Conservation (phyloP, 2,329 filamentous ascomycete genomes). For the Calonectria leucothoes region DNA sequence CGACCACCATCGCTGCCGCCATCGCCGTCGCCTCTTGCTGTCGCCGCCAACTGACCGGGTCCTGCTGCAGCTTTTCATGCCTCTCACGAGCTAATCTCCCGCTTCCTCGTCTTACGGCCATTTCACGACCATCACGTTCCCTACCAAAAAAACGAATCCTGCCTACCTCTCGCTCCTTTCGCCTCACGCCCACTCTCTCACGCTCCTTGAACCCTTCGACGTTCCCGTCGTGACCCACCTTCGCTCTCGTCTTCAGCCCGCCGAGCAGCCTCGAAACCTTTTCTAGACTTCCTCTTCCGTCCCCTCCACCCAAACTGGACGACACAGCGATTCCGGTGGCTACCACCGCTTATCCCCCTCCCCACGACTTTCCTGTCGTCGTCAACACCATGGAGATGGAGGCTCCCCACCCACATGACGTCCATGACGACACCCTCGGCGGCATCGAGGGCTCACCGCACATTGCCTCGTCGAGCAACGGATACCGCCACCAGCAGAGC, state of each 20-base stretch:
- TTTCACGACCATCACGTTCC: conserved; percentile 32
- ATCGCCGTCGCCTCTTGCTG: neutral
- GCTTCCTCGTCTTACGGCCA: conserved; percentile 20
- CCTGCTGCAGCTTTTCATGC: conserved; percentile 40
- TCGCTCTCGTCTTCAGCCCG: neutral
- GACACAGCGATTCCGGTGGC: conserved; percentile 40
- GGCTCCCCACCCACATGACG: conserved; percentile 41
- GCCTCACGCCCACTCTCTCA: conserved; percentile 25
- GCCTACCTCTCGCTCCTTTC: conserved; percentile 25
- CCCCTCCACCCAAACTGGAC: conserved; percentile 58
- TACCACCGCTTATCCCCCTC: conserved; percentile 31
- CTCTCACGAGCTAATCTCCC: conserved; percentile 35
- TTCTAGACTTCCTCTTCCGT: conserved; percentile 20
- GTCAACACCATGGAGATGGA: conserved; percentile 63
- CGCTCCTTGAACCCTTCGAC: conserved; percentile 29
- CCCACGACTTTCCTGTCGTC: conserved; percentile 54
- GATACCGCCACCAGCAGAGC: conserved; percentile 57
- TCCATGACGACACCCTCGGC: conserved; percentile 62
- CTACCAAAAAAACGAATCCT: conserved; percentile 30
- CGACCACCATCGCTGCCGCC: conserved; percentile 5
- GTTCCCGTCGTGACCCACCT: conserved; percentile 15
- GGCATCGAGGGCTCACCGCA: conserved; percentile 62
- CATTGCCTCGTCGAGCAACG: conserved; percentile 49
- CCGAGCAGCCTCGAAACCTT: neutral
- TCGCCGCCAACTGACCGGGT: conserved; percentile 7